phyloP scores from a whole-genome alignment of 2,329 filamentous ascomycete genomes.

The Exophiala oligosperma region DNA sequence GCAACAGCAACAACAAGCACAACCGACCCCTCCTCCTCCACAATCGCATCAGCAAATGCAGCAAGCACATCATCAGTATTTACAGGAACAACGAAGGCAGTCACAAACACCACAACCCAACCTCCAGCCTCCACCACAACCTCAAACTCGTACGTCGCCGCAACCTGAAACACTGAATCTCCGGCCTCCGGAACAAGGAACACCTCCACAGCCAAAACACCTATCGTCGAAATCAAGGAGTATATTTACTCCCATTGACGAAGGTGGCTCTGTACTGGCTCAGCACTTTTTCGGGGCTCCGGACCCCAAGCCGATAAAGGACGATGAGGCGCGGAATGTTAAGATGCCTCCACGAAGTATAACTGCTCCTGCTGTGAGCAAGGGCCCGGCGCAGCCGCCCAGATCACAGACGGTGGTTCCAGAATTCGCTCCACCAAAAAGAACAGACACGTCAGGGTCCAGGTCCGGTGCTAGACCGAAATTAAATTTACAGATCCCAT shows the following conservation, averaged over 20 bases:
- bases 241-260: constrained; percentile 97
- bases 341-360: constrained; percentile 52
- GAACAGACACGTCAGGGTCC: constrained; percentile 67
- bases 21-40: constrained; percentile 44
- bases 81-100: constrained; percentile 73
- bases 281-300: constrained; percentile 72
- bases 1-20: constrained; percentile 47
- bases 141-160: constrained; percentile 40
- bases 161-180: constrained; percentile 41
- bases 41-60: constrained; percentile 43
- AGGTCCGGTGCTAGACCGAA: constrained; percentile 70
- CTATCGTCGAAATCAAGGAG: constrained; percentile 72
- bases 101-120: constrained; percentile 64
- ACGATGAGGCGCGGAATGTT: constrained; percentile 60
- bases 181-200: constrained; percentile 34
- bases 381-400: constrained; percentile 52
- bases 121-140: constrained; percentile 56
- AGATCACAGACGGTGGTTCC: constrained; percentile 57
- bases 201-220: constrained; percentile 63
- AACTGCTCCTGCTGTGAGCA: constrained; percentile 15
- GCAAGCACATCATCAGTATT: constrained; percentile 66
- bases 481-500: constrained; percentile 92
- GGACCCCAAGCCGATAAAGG: constrained; percentile 44
- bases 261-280: constrained; percentile 82
- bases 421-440: constrained; percentile 71